These are phyloP conservation scores for Rhizopogon parksii DNA, from an alignment of 1,284 basidiomycete species.

Conservation along the genomic window DNA sequence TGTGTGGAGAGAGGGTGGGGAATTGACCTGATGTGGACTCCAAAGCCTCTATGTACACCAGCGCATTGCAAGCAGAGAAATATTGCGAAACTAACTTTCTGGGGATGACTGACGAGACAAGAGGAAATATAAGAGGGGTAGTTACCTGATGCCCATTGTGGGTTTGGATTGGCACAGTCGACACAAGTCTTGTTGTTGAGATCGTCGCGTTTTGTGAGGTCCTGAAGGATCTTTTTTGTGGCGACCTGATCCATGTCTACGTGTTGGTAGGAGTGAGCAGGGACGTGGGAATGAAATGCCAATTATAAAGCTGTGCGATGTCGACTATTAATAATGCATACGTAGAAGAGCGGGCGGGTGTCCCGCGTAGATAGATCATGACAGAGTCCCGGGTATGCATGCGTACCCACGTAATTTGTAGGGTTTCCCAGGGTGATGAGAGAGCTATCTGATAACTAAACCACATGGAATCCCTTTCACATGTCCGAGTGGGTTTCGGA, in stretches of 20 bases:
- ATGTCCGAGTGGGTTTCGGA: too few species aligned
- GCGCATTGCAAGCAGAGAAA: slow-evolving; percentile 92
- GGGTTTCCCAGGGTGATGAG: background rate
- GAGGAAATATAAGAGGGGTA: slow-evolving; percentile 9
- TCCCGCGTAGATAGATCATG: background rate
- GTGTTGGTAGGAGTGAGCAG: background rate
- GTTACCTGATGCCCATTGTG: slow-evolving; percentile 86
- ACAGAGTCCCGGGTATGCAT: background rate
- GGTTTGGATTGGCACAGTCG: slow-evolving; percentile 81
- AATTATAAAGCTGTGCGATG: background rate
- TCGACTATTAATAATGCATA: too few species aligned
- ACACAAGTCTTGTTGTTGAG: slow-evolving; percentile 71
- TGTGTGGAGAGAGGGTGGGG: background rate
- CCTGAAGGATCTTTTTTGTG: slow-evolving; percentile 64
- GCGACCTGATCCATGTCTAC: slow-evolving; percentile 47
- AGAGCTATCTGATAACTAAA: background rate
- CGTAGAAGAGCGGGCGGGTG: too few species aligned
- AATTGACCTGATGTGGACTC: slow-evolving; percentile 74
- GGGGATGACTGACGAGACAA: slow-evolving; percentile 10
- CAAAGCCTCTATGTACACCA: slow-evolving; percentile 82
- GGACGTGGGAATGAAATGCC: slow-evolving; percentile 5
- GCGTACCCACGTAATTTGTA: background rate
- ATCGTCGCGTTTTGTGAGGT: slow-evolving; percentile 67
- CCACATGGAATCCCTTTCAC: too few species aligned
- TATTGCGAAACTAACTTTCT: slow-evolving; percentile 60